Evolutionary conservation across 768 basidiomycete species (phyloP).

Genomic region (Amanita phalloides): DNA sequence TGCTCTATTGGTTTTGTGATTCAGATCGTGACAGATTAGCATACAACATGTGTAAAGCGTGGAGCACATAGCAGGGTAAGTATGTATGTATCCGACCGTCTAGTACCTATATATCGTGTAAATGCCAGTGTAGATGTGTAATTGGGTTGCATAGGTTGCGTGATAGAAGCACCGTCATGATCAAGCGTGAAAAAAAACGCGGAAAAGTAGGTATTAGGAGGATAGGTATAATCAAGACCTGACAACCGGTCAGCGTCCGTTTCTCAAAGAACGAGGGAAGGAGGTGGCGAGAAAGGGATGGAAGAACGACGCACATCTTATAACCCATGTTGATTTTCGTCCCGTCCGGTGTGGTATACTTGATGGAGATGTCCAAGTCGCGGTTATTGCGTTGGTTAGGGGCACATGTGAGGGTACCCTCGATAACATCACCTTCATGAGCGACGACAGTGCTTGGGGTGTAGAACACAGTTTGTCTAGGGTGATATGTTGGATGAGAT

Average conservation of each 20-base stretch:
- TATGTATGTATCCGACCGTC: background rate
- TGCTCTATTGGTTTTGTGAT: no score
- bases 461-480: conserved; percentile 97
- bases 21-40: background rate
- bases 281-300: conserved; percentile 13
- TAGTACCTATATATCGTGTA: background rate
- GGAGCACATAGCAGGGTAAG: background rate
- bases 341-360: conserved; percentile 35
- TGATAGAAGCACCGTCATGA: background rate
- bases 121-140: background rate
- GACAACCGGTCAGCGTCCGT: conserved; percentile 56
- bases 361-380: conserved; percentile 84
- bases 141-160: background rate
- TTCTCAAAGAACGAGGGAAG: conserved; percentile 13
- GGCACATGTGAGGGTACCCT: conserved; percentile 63
- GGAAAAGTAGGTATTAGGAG: background rate
- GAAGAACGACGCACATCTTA: conserved; percentile 69
- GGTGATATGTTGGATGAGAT: background rate
- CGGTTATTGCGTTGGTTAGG: conserved; percentile 92
- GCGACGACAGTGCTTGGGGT: conserved; percentile 71
- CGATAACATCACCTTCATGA: conserved; percentile 59
- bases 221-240: conserved; percentile 48
- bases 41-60: background rate
- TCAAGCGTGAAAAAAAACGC: conserved; percentile 9
- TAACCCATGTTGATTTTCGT: conserved; percentile 38